Percentiles rank a stretch among this genome's conserved stretches.
Evolutionary conservation across 2,329 filamentous ascomycete species (phyloP).

Genomic region (Botrytis tulipae): DNA sequence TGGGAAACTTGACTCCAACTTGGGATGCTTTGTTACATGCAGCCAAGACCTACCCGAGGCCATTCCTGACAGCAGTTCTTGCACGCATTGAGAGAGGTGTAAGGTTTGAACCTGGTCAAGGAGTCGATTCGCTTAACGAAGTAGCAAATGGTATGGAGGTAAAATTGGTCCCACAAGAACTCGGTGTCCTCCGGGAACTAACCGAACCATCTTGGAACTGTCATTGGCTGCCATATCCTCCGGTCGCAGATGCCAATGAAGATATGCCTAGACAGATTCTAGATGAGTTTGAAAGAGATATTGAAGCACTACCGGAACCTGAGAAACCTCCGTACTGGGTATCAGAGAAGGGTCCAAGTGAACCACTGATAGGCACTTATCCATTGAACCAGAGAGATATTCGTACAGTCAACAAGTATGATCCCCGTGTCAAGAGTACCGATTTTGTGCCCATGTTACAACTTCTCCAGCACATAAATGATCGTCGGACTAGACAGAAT

Average conservation of each 20-base stretch:
- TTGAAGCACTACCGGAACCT: constrained; percentile 9
- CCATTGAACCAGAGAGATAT: not conserved
- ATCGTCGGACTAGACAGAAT: not conserved
- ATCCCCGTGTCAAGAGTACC: no score
- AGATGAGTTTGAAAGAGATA: constrained; percentile 23
- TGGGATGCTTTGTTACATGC: constrained; percentile 11
- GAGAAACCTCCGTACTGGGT: constrained; percentile 21
- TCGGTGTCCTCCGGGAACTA: constrained; percentile 5
- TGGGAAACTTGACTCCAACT: not conserved
- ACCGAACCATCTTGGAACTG: constrained; percentile 6
- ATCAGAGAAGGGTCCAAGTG: not conserved
- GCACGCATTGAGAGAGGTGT: constrained; percentile 9
- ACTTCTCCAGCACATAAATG: not conserved
- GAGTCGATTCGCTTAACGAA: not conserved
- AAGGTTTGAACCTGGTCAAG: not conserved
- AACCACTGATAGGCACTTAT: not conserved
- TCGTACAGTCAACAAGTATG: not conserved
- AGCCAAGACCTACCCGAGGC: not conserved
- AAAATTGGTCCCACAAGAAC: not conserved
- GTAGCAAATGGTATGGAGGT: not conserved
- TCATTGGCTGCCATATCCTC: constrained; percentile 6
- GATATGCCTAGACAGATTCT: constrained; percentile 8
- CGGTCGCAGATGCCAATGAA: not conserved
- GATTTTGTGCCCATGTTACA: not conserved
- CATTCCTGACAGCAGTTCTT: constrained; percentile 2